Evolutionary conservation across 768 basidiomycete genomes (phyloP).

Genomic region (Paxillus ammoniavirescens): DNA sequence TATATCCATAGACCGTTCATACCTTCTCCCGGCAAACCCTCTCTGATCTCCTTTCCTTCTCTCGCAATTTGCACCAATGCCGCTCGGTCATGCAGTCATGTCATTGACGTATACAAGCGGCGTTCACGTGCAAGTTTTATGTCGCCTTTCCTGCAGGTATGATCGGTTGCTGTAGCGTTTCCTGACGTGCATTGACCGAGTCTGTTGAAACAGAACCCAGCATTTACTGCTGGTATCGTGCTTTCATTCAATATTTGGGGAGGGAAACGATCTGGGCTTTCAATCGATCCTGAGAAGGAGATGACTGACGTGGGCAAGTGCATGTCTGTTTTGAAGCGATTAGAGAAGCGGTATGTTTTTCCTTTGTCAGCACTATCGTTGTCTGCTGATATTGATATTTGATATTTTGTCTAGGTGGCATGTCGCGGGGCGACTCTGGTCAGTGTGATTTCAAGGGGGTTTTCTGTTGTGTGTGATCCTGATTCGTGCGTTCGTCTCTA

Average conservation of each 20-base stretch:
- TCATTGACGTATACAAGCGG: constrained; percentile 59
- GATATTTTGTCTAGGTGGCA: constrained; percentile 38
- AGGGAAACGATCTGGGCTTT: constrained; percentile 41
- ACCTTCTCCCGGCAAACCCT: constrained; percentile 55
- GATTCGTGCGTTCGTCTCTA: constrained; percentile 20
- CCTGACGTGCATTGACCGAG: background rate
- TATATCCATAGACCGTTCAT: constrained; percentile 80
- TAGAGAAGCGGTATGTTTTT: constrained; percentile 33
- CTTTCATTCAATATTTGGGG: constrained; percentile 58
- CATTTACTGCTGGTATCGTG: constrained; percentile 51
- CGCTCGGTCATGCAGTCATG: constrained; percentile 70
- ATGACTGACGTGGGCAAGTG: constrained; percentile 53
- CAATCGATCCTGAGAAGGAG: constrained; percentile 41
- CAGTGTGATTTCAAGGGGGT: constrained; percentile 10
- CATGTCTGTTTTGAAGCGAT: constrained; percentile 38
- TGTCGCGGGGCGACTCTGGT: constrained; percentile 49
- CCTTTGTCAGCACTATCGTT: background rate
- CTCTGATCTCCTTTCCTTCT: constrained; percentile 51
- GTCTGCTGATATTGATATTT: background rate
- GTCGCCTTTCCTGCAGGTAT: constrained; percentile 30
- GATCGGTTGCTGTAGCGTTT: background rate
- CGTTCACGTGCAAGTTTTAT: constrained; percentile 23
- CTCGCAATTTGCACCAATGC: constrained; percentile 87
- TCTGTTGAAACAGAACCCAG: constrained; percentile 28
- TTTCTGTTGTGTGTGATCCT: background rate